Evolutionary conservation across 805 yeast species (phyloP).

Genomic region (Saturnispora mendoncae): DNA sequence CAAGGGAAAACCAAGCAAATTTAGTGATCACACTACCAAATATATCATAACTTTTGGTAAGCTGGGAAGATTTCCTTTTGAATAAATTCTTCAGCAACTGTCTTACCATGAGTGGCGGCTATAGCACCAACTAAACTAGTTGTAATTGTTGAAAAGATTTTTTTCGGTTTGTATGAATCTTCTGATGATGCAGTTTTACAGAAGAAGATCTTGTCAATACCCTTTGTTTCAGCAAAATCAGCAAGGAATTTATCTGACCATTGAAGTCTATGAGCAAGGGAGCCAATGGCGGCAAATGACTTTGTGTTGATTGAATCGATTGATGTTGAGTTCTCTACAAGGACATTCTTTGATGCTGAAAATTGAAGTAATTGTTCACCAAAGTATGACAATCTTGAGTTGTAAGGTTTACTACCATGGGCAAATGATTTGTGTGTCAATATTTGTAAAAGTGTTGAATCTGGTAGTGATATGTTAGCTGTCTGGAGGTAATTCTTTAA

Average conservation of each 20-base stretch:
- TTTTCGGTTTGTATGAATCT: slow-evolving; percentile 21
- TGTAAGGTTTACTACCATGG: slow-evolving; percentile 82
- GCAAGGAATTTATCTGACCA: slow-evolving; percentile 44
- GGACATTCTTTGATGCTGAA: slow-evolving; percentile 37
- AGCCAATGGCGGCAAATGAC: slow-evolving; percentile 54
- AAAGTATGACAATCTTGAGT: slow-evolving; percentile 70
- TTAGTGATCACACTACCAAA: too few species aligned
- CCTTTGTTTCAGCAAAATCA: slow-evolving; percentile 39
- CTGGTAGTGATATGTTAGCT: slow-evolving; percentile 40
- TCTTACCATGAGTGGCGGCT: slow-evolving; percentile 51
- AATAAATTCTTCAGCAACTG: slow-evolving; percentile 50
- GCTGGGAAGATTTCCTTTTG: slow-evolving; percentile 34
- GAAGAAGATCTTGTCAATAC: slow-evolving; percentile 48
- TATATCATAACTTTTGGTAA: slow-evolving; percentile 8
- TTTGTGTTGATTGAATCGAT: slow-evolving; percentile 34
- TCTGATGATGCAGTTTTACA: slow-evolving; percentile 44
- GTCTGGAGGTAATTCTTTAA: slow-evolving; percentile 38
- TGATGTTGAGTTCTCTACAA: slow-evolving; percentile 15
- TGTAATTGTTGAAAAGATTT: slow-evolving; percentile 25
- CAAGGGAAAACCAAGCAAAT: background rate
- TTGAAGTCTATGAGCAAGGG: slow-evolving; percentile 42
- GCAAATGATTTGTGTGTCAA: slow-evolving; percentile 93
- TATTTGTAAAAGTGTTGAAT: slow-evolving; percentile 64
- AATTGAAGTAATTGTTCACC: slow-evolving; percentile 58
- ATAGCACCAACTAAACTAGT: slow-evolving; percentile 62